Conservation (phyloP, 352 stramenopile genomes). For the Globisporangium sylvaticum region DNA sequence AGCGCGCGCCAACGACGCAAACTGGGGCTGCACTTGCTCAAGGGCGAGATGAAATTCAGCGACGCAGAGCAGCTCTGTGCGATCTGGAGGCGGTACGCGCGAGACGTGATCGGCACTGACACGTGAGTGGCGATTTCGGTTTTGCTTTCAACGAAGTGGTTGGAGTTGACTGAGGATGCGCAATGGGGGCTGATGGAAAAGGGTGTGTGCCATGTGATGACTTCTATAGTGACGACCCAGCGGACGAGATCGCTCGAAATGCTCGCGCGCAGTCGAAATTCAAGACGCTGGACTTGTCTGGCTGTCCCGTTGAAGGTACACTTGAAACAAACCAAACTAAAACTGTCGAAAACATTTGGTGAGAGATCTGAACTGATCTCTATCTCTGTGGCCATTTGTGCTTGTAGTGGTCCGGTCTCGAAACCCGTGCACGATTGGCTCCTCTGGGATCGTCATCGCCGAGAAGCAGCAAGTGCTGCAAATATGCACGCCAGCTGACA, state of each 20-base stretch:
- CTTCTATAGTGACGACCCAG: slow-evolving; percentile 10
- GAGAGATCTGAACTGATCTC: not conserved
- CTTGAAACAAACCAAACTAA: not conserved
- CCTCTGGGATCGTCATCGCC: slow-evolving; percentile 53
- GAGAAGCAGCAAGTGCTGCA: slow-evolving; percentile 62
- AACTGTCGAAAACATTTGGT: not conserved
- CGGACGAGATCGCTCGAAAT: slow-evolving; percentile 16
- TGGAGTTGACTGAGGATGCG: slow-evolving; percentile 12
- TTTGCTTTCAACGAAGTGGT: not conserved
- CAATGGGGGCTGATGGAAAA: slow-evolving; percentile 9
- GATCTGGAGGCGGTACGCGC: slow-evolving; percentile 63
- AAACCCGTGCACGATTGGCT: slow-evolving; percentile 55
- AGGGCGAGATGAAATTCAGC: slow-evolving; percentile 38
- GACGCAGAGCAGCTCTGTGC: slow-evolving; percentile 58
- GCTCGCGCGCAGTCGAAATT: slow-evolving; percentile 47
- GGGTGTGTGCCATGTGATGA: not conserved
- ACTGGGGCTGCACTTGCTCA: slow-evolving; percentile 51
- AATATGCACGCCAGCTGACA: slow-evolving; percentile 30
- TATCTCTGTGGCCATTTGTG: too few species aligned
- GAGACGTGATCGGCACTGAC: slow-evolving; percentile 46
- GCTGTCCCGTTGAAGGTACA: slow-evolving; percentile 66
- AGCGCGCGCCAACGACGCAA: slow-evolving; percentile 57
- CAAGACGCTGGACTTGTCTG: slow-evolving; percentile 60
- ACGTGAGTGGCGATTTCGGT: slow-evolving; percentile 12
- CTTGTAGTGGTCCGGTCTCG: slow-evolving; percentile 46